Base-by-base conservation (phyloP, 176 grass and related monocot genomes). In the Avena atlantica region DNA sequence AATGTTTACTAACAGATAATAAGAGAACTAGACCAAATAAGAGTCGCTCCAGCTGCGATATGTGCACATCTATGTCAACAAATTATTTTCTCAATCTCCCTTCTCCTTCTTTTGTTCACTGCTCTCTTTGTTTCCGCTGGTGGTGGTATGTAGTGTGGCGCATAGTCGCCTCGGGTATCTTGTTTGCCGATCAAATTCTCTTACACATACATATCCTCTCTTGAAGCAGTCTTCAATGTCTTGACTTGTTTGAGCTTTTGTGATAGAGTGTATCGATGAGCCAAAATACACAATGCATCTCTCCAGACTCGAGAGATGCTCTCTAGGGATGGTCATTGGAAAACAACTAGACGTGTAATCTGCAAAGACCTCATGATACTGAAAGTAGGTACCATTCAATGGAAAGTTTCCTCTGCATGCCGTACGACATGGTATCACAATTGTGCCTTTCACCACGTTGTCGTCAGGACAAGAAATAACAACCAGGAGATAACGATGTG, bases 331-430 rank as follows among this genome's bases (percentile, higher is more conserved):
- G 79, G 7, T 78, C 64, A 98, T 65, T 42, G 96, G 96, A n/a
- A 65, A 70, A 68, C 19, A 56, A 75, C 93, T 89, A 61, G 92
- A 88, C 45, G 63, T 59, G 83, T 98, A 44, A 90, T 98, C 96
- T 23, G 96, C 96, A 80, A 98, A 95, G 47, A 94, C 93, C 91
- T 95, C 93, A 73, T 98, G 86, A 63, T 91, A 81, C 84, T 98
- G 96, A 78, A 98, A 98, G 75, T 98, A 98, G 20, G 96, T 98
- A 73, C 96, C 96, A 72, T 98, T 92, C 65, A 98, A 85, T 27
- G 96, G 96, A 89, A 98, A 98, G 12, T 92, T 95, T 86, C 96
- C 93, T 80, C 74, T 63, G 51, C 76, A 91, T 89, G 96, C 93
- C 75, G 91, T 98, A 85, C 93, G 87, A 85, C 93, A 94, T 14